Evolutionary conservation across 1,284 basidiomycete species (phyloP).

Genomic region (Austroboletus novae-zelandiae): DNA sequence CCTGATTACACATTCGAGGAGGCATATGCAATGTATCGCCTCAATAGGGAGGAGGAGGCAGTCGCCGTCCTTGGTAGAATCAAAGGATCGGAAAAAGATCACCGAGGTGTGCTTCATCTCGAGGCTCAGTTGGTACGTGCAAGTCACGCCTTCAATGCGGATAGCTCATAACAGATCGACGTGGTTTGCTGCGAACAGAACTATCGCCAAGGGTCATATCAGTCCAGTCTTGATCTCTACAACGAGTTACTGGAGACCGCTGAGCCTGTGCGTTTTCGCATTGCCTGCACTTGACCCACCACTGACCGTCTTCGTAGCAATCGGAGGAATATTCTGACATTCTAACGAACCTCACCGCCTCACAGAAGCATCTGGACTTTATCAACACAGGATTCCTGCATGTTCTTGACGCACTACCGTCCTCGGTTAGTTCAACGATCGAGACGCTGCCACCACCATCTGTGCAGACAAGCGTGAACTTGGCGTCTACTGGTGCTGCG

Average conservation of each 20-base stretch:
- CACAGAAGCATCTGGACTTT: slow-evolving; percentile 80
- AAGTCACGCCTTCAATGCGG: neutral
- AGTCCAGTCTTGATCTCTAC: slow-evolving; percentile 71
- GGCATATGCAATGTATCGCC: slow-evolving; percentile 79
- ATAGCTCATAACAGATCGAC: slow-evolving; percentile 20
- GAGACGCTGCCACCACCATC: slow-evolving; percentile 61
- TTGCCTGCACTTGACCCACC: slow-evolving; percentile 3
- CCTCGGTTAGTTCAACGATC: slow-evolving; percentile 48
- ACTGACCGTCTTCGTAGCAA: slow-evolving; percentile 42
- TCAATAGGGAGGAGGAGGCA: slow-evolving; percentile 72
- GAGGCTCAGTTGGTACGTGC: slow-evolving; percentile 79
- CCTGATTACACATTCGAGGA: slow-evolving; percentile 57
- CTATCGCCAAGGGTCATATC: slow-evolving; percentile 77
- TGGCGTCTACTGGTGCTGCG: slow-evolving; percentile 30
- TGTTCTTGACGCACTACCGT: slow-evolving; percentile 57
- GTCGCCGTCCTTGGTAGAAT: slow-evolving; percentile 49
- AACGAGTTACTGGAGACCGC: slow-evolving; percentile 74
- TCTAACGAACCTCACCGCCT: slow-evolving; percentile 76
- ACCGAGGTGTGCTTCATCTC: slow-evolving; percentile 71
- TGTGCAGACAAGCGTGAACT: slow-evolving; percentile 35
- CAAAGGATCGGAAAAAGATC: slow-evolving; percentile 45
- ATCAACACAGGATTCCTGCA: slow-evolving; percentile 67
- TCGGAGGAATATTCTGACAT: slow-evolving; percentile 88
- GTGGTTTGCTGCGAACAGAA: slow-evolving; percentile 41
- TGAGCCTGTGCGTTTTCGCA: slow-evolving; percentile 54